Evolutionary conservation across 805 yeast genomes (phyloP), one percentile per base, ranked within the genome.

Genomic region (Metschnikowia sp.): DNA sequence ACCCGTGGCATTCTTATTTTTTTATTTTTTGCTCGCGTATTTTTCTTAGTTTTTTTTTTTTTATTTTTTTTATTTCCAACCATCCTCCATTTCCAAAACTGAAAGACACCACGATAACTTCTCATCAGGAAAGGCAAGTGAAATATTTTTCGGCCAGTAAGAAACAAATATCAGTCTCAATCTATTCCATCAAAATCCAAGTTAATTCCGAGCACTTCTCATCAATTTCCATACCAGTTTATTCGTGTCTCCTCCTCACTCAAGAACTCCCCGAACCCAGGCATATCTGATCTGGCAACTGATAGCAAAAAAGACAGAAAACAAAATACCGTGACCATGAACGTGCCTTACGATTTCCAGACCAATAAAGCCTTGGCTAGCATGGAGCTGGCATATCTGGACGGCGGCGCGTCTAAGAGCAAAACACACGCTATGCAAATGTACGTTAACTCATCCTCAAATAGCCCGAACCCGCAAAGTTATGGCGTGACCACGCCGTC

Each of bases 401-500:
- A 52, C 2, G 44, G 46, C 19, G 29, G 29, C 22, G 19, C 42
- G 7, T 2, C 33, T 37, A 50, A 52, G 30, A 19, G 22, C 11
- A 49, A 49, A 39, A 39, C 52, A 8, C 45, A 38, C 29, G 45
- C 55, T 1, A 26, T 41, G 32, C 55, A 47, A 31, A 45, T 45
- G 48, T 52, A 47, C 26, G 48, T 46, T 1, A 41, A 36, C 30
- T 31, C 49, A 2, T 29, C 45, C 5, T 33, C 31, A 19, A 46
- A 32, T 11, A 49, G 44, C 41, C 42, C 46, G 8, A 35, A 32
- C 31, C 18, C 47, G 3, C 29, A 32, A 32, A 39, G 45, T 3
- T 50, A 47, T 22, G 36, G n/a, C n/a, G 15, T 46, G 32, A 51
- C 49, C 36, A 43, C 53, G 13, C 53, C 47, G 8, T 47, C 50